A percentile compares a stretch with the other conserved stretches of the same genome.
phyloP scores from a whole-genome alignment of 1,284 basidiomycete species.

The Apiotrichum gamsii region DNA sequence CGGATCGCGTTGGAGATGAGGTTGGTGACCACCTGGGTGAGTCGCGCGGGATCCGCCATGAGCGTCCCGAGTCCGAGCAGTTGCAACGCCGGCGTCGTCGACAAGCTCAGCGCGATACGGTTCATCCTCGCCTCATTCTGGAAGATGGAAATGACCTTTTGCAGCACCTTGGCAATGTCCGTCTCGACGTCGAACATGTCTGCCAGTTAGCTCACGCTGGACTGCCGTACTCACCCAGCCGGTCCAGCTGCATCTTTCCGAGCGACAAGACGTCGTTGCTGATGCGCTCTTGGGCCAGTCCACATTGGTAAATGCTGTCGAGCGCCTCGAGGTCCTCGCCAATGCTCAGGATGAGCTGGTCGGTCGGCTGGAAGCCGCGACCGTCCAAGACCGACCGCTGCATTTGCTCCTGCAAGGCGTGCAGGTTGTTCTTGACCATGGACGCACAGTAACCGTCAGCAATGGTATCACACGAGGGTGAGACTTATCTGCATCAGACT shows the following conservation, averaged over 20 bases:
- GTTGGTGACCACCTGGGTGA: slow-evolving; percentile 37
- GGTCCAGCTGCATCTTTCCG: slow-evolving; percentile 40
- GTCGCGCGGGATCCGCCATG: slow-evolving; percentile 26
- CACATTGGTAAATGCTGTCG: slow-evolving; percentile 24
- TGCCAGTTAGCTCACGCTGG: not conserved
- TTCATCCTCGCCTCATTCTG: slow-evolving; percentile 40
- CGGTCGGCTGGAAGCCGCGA: slow-evolving; percentile 7
- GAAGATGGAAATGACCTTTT: slow-evolving; percentile 33
- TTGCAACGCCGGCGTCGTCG: slow-evolving; percentile 3
- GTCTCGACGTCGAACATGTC: slow-evolving; percentile 28
- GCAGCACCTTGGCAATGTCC: slow-evolving; percentile 26
- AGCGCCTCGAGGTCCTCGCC: slow-evolving; percentile 19
- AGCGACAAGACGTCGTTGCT: slow-evolving; percentile 45
- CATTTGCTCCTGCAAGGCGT: slow-evolving; percentile 35
- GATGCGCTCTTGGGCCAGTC: slow-evolving; percentile 43
- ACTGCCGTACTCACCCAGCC: slow-evolving; percentile 2
- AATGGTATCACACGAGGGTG: not conserved
- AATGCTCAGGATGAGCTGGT: slow-evolving; percentile 13
- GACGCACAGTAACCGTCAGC: slow-evolving; percentile 27
- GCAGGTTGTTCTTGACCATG: slow-evolving; percentile 40
- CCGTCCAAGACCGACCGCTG: not conserved
- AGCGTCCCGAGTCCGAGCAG: slow-evolving; percentile 7
- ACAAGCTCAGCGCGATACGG: slow-evolving; percentile 21
- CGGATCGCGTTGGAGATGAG: slow-evolving; percentile 42
- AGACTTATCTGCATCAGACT: slow-evolving; percentile 15